Conservation (phyloP, 768 basidiomycete genomes). For the Sarcodon sp. region DNA sequence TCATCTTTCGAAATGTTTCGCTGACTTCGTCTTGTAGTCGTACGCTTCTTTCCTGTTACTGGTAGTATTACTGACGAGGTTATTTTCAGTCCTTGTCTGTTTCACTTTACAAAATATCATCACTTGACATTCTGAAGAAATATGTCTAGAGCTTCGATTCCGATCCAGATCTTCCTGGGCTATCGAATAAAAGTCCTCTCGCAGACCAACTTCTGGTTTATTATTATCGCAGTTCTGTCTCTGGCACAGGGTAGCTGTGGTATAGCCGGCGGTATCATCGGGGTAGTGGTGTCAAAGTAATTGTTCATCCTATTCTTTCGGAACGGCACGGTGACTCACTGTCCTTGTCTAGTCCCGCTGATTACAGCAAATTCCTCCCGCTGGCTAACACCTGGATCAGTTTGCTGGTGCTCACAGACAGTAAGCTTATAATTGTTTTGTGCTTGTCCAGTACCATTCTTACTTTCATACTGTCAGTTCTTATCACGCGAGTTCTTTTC, state of each 20-base stretch:
- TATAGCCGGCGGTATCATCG: neutral
- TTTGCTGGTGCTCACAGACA: slow-evolving; percentile 13
- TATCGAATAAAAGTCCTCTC: neutral
- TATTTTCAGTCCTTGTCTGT: neutral
- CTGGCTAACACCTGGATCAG: slow-evolving; percentile 18
- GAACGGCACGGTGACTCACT: no score
- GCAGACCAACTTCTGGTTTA: neutral
- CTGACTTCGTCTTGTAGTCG: neutral
- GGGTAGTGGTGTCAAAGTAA: no score
- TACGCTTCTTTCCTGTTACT: neutral
- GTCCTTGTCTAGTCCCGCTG: slow-evolving; percentile 9
- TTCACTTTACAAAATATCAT: neutral
- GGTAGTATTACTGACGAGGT: neutral
- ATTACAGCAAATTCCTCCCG: slow-evolving; percentile 15
- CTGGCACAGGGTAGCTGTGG: neutral
- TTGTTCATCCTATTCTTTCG: no score
- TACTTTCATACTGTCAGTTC: neutral
- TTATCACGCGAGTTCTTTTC: slow-evolving; percentile 14
- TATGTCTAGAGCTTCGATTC: neutral
- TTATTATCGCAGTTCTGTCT: neutral
- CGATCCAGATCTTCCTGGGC: neutral
- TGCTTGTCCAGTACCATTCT: no score
- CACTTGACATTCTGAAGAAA: neutral
- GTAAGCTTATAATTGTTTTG: no score
- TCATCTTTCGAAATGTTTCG: neutral